Conservation (phyloP, 2,329 filamentous ascomycete genomes). For the Xylariales sp. region DNA sequence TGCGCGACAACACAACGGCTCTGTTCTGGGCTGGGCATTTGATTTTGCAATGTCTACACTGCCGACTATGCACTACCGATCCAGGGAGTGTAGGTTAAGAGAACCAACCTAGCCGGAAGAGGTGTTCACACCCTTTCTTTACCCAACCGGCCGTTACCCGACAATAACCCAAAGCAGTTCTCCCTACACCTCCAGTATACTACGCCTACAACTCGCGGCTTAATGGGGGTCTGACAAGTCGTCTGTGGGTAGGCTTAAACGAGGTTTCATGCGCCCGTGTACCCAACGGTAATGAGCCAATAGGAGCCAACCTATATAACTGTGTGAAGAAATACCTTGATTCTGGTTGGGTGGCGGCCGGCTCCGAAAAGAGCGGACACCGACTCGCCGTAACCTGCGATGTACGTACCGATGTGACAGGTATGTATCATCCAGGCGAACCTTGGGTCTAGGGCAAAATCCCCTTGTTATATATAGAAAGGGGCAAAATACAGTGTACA, state of each 20-base stretch:
- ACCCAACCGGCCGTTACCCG: not conserved
- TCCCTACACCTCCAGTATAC: not conserved
- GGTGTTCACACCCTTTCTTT: too few species aligned
- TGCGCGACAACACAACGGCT: too few species aligned
- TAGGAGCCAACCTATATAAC: conserved; percentile 18
- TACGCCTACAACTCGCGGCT: conserved; percentile 1
- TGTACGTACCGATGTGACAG: not conserved
- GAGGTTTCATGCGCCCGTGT: conserved; percentile 19
- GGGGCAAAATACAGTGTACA: conserved; percentile 14
- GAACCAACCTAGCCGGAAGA: not conserved
- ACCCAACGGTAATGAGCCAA: conserved; percentile 9
- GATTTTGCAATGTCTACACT: too few species aligned
- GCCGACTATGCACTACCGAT: too few species aligned
- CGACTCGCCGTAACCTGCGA: not conserved
- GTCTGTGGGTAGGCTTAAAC: conserved; percentile 21
- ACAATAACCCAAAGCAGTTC: not conserved
- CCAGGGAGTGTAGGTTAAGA: too few species aligned
- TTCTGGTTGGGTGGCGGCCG: conserved; percentile 34
- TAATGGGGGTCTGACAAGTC: not conserved
- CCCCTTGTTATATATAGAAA: conserved; percentile 25
- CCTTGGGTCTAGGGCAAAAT: not conserved
- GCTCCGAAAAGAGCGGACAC: conserved; percentile 34
- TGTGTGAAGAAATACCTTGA: conserved; percentile 11
- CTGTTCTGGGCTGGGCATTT: too few species aligned
- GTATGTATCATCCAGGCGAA: not conserved